Evolutionary conservation across 768 basidiomycete species (phyloP).

Genomic region (Phaeotremella skinneri): DNA sequence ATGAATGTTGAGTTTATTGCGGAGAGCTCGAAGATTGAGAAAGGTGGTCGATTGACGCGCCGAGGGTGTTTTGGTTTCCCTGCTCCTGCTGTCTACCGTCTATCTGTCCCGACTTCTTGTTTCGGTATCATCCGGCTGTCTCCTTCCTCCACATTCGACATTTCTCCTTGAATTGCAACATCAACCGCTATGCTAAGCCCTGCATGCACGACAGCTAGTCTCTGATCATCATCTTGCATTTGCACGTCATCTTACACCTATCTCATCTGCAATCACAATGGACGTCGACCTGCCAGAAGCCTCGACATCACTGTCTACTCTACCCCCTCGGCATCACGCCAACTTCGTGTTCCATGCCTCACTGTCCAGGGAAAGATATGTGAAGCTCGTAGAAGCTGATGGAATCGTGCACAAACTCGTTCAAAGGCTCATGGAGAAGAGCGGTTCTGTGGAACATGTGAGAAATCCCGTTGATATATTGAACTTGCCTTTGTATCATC

Average conservation of each 20-base stretch:
- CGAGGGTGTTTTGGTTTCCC: too few relatives aligned
- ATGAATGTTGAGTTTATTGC: too few relatives aligned
- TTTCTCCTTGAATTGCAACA: too few relatives aligned
- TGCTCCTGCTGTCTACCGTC: too few relatives aligned
- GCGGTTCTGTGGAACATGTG: conserved; percentile 31
- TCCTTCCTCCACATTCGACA: too few relatives aligned
- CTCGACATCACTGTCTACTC: conserved; percentile 16
- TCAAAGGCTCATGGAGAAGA: conserved; percentile 42
- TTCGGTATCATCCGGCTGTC: too few relatives aligned
- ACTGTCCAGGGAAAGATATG: conserved; percentile 26
- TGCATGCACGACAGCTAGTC: too few relatives aligned
- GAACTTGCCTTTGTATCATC: neutral
- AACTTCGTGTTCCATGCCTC: conserved; percentile 36
- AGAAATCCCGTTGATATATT: conserved; percentile 1
- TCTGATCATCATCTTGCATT: too few relatives aligned
- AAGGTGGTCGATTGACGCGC: too few relatives aligned
- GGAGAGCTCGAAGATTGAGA: too few relatives aligned
- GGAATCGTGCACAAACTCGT: conserved; percentile 39
- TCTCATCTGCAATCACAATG: conserved; percentile 6
- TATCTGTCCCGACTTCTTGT: too few relatives aligned
- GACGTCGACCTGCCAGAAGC: conserved; percentile 28
- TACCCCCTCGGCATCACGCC: conserved; percentile 12
- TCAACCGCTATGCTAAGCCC: too few relatives aligned
- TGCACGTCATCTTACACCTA: conserved; percentile 10
- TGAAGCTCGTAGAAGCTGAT: conserved; percentile 31